phyloP scores from a whole-genome alignment of 2,329 filamentous ascomycete genomes.

The Xylariales sp. region DNA sequence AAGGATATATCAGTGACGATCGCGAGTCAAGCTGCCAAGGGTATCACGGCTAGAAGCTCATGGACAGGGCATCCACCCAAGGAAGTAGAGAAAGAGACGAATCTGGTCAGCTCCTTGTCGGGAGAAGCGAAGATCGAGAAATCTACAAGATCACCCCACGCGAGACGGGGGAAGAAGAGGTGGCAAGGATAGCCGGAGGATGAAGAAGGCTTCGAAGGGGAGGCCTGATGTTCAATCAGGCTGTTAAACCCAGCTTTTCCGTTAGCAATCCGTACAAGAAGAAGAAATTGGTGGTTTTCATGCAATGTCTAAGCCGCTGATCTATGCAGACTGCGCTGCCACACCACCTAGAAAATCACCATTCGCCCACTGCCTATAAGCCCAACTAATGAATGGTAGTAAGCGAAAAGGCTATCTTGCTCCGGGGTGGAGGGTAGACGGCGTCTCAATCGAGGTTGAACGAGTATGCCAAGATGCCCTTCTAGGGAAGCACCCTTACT shows the following conservation, averaged over 20 bases:
- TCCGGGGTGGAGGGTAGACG: not conserved
- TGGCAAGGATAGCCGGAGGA: constrained; percentile 36
- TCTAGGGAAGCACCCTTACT: constrained; percentile 5
- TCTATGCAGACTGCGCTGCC: constrained; percentile 37
- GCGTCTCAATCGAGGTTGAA: constrained; percentile 30
- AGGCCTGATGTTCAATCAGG: constrained; percentile 24
- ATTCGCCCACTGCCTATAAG: constrained; percentile 35
- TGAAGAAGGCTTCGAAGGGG: constrained; percentile 39
- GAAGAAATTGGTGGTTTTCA: constrained; percentile 28
- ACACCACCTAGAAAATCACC: constrained; percentile 29
- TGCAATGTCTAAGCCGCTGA: constrained; percentile 36
- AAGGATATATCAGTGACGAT: constrained; percentile 36
- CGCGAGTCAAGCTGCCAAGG: constrained; percentile 34
- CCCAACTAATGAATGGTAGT: constrained; percentile 28
- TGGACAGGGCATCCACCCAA: constrained; percentile 32
- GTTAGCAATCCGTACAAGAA: constrained; percentile 34
- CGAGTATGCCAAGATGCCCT: constrained; percentile 9
- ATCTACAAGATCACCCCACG: constrained; percentile 41
- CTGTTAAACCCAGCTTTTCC: constrained; percentile 27
- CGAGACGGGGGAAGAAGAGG: constrained; percentile 31
- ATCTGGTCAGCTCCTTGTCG: constrained; percentile 42
- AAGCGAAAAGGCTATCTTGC: constrained; percentile 34
- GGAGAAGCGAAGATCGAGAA: constrained; percentile 32
- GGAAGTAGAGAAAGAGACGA: constrained; percentile 41
- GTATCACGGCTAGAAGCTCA: constrained; percentile 26